A percentile compares a stretch with the other conserved stretches of the same genome.
Evolutionary conservation across 495 filamentous ascomycete genomes (phyloP).

Genomic region (Tetracladium marchalianum): DNA sequence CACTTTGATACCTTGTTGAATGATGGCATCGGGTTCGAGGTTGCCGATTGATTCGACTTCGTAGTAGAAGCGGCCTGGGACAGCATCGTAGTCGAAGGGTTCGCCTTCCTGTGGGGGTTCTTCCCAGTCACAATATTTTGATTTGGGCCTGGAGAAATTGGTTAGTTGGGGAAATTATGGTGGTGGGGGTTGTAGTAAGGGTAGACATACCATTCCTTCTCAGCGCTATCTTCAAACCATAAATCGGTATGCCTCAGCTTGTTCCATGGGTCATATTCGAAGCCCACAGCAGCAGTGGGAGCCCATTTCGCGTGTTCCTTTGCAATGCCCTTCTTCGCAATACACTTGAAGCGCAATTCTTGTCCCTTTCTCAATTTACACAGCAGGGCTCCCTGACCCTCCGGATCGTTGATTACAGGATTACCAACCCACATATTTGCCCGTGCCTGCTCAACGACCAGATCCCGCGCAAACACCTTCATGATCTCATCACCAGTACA

Average conservation of each 20-base stretch:
- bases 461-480: conserved; percentile 81
- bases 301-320: conserved; percentile 99
- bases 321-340: conserved; percentile 96
- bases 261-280: conserved; percentile 97
- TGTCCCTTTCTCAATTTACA: conserved; percentile 83
- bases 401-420: conserved; percentile 80
- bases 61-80: conserved; percentile 77
- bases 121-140: conserved; percentile 79
- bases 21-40: conserved; percentile 75
- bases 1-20: conserved; percentile 81
- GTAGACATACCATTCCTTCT: conserved; percentile 73
- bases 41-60: conserved; percentile 85
- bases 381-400: conserved; percentile 71
- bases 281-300: conserved; percentile 82
- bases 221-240: conserved; percentile 85
- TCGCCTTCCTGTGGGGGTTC: conserved; percentile 70
- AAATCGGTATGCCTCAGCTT: conserved; percentile 79
- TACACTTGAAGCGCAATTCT: conserved; percentile 77
- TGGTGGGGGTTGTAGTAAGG: conserved; percentile 1
- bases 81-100: conserved; percentile 83
- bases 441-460: conserved; percentile 53
- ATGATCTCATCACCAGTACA: conserved; percentile 77
- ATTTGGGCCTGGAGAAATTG: conserved; percentile 56
- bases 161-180: conserved; percentile 2
- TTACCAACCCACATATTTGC: conserved; percentile 66